These are phyloP conservation scores for Fusarium subtropicale DNA, from an alignment of 2,329 filamentous ascomycete genomes.

Conservation along the genomic window DNA sequence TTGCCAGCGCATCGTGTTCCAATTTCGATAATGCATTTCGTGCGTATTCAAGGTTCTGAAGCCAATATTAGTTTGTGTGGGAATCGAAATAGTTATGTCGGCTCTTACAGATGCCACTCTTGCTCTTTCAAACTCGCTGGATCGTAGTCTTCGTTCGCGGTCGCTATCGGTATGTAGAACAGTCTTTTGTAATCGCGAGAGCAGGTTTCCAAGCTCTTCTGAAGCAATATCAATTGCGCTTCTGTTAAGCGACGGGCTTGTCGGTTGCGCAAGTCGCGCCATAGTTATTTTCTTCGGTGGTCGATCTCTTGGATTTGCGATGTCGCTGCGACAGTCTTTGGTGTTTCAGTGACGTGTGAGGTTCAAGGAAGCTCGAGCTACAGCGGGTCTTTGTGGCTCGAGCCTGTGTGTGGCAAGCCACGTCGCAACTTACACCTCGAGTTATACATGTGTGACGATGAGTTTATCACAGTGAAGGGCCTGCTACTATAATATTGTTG, in stretches of 20 bases:
- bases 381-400: constrained; percentile 43
- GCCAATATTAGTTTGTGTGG: constrained; percentile 10
- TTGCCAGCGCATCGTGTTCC: constrained; percentile 73
- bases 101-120: constrained; percentile 56
- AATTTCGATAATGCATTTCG: constrained; percentile 74
- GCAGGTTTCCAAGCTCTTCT: constrained; percentile 70
- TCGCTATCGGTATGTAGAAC: constrained; percentile 72
- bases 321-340: constrained; percentile 17
- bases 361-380: constrained; percentile 37
- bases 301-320: constrained; percentile 13
- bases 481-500: not conserved
- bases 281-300: constrained; percentile 38
- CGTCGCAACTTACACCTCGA: constrained; percentile 22
- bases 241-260: constrained; percentile 23
- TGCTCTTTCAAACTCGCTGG: constrained; percentile 73
- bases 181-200: constrained; percentile 73
- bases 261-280: constrained; percentile 45
- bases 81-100: not conserved
- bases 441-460: not conserved
- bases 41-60: constrained; percentile 78
- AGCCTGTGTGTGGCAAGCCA: constrained; percentile 45
- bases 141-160: constrained; percentile 66
- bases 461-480: not conserved
- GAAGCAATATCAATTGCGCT: constrained; percentile 48
- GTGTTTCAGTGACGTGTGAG: constrained; percentile 48